Percentiles rank a stretch among this genome's conserved stretches.
These are phyloP conservation scores for Endoconidiophora laricicola DNA, from an alignment of 2,329 filamentous ascomycete genomes.

Conservation along the genomic window DNA sequence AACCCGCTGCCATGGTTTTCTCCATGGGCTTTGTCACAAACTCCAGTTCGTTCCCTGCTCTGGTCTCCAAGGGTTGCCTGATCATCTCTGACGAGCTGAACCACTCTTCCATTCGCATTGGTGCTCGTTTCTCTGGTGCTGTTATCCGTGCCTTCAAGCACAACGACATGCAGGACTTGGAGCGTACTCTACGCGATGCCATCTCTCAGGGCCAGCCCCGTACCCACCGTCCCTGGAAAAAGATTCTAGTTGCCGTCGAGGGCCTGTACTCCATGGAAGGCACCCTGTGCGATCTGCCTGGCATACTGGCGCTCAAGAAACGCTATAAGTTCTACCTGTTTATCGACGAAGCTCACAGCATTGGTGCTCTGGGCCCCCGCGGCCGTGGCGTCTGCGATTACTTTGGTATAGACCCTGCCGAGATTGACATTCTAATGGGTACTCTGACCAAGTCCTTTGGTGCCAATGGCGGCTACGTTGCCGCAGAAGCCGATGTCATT, in stretches of 20 bases:
- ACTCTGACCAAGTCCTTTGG: slow-evolving; percentile 97
- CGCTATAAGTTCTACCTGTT: slow-evolving; percentile 97
- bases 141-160: slow-evolving; percentile 96
- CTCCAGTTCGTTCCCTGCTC: slow-evolving; percentile 75
- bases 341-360: slow-evolving; percentile 89
- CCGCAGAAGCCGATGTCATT: slow-evolving; percentile 76
- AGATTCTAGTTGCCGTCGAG: slow-evolving; percentile 91
- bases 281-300: slow-evolving; percentile 94
- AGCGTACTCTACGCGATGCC: slow-evolving; percentile 70
- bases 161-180: slow-evolving; percentile 83
- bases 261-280: slow-evolving; percentile 99
- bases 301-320: slow-evolving; percentile 69
- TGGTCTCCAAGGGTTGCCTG: slow-evolving; percentile 83
- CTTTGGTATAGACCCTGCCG: slow-evolving; percentile 72
- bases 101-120: slow-evolving; percentile 92
- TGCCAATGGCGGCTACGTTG: slow-evolving; percentile 91
- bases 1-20: slow-evolving; percentile 89
- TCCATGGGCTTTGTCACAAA: slow-evolving; percentile 99
- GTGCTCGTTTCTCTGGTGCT: slow-evolving; percentile 81
- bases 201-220: slow-evolving; percentile 95
- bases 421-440: slow-evolving; percentile 94
- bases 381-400: slow-evolving; percentile 95
- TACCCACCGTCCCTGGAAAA: slow-evolving; percentile 98
- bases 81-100: slow-evolving; percentile 96
- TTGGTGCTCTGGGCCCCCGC: slow-evolving; percentile 75